Base-by-base conservation (phyloP, 345 rosid species). In the Streptanthus diversifolius region DNA sequence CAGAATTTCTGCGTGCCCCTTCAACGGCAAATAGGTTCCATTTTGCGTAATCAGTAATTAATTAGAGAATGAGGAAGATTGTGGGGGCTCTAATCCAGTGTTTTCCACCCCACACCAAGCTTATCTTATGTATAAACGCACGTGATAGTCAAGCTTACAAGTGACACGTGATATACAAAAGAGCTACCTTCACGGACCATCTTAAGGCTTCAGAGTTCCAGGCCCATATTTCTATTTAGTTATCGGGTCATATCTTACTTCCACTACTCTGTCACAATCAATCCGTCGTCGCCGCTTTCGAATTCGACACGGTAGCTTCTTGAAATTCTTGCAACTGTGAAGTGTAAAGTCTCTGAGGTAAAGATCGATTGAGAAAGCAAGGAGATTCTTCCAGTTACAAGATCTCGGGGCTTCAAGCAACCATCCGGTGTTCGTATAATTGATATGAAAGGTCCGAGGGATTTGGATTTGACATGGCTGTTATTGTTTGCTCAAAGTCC, bases 1-100 rank as follows among this genome's bases (percentile, higher is more conserved):
- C 80, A 64, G 83, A 66, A 17, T n/a, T 76, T 52, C 79, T 48
- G 80, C 78, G 66, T 68, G 39, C 68, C 66, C 67, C 73, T 66
- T 70, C 81, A 73, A 45, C 41, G 69, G 71, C 80, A 78, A 69
- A 11, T 48, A 17, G 29, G 29, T 49, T 74, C 43, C 12, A 24
- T 72, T 18, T 74, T 66, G 81, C 86, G 58, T 83, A 68, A 67
- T 66, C 59, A 19, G 24, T 24, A 79, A 17, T 73, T 53, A 33
- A 21, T 70, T 32, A 4, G 30, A 10, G 7, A 73, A 35, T 32
- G 37, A 39, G 37, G 6, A 15, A 39, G 70, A 74, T 48, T 43
- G 4, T 33, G 7, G 6, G 0, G 12, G 59, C 7, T 27, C 0
- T 56, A 22, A 64, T 64, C 71, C 51, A 0, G 3, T 70, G 67